These are phyloP conservation scores for Claviceps sp. DNA, from an alignment of 2,329 filamentous ascomycete genomes.

Conservation along the genomic window DNA sequence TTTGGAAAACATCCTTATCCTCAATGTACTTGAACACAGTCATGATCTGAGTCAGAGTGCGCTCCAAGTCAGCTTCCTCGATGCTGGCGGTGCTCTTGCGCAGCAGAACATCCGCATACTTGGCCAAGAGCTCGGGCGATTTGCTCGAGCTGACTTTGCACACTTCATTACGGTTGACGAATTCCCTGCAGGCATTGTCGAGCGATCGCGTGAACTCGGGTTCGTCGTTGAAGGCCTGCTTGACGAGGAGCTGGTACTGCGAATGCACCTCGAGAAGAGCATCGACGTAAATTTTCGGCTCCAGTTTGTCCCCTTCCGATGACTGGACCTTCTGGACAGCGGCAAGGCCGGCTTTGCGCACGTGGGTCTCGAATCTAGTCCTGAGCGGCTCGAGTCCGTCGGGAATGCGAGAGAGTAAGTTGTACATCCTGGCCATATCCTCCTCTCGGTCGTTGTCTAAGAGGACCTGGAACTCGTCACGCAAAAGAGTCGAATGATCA, in stretches of 20 bases:
- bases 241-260: constrained; percentile 82
- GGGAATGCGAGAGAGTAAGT: constrained; percentile 73
- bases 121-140: constrained; percentile 86
- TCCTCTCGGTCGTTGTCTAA: constrained; percentile 90
- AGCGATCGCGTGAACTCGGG: constrained; percentile 92
- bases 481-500: constrained; percentile 70
- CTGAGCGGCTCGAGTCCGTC: constrained; percentile 85
- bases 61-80: constrained; percentile 87
- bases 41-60: constrained; percentile 85
- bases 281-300: constrained; percentile 94
- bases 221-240: constrained; percentile 85
- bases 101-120: constrained; percentile 84
- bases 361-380: constrained; percentile 79
- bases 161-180: constrained; percentile 93
- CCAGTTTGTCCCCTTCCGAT: constrained; percentile 73
- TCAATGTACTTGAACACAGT: constrained; percentile 99
- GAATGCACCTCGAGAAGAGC: constrained; percentile 88
- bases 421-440: constrained; percentile 95
- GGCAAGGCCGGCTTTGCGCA: constrained; percentile 73
- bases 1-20: constrained; percentile 99
- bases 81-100: constrained; percentile 88
- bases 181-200: constrained; percentile 94
- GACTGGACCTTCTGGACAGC: constrained; percentile 85
- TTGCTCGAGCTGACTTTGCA: constrained; percentile 90
- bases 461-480: constrained; percentile 90